Evolutionary conservation across 148 eudicot genomes (phyloP).

Genomic region (Pharnaceum exiguum): DNA sequence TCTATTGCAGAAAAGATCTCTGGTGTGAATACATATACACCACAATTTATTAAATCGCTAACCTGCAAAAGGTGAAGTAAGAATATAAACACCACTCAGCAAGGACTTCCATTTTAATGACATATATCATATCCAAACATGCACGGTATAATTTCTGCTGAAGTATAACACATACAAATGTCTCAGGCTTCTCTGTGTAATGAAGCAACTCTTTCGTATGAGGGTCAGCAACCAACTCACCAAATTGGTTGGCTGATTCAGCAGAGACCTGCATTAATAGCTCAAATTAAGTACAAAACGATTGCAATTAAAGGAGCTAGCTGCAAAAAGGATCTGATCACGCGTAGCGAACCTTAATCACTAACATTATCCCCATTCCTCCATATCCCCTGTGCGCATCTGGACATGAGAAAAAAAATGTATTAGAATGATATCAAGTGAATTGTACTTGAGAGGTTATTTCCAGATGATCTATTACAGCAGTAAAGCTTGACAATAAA

Average conservation of each 20-base stretch:
- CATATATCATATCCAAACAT: not conserved
- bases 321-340: slow-evolving; percentile 2
- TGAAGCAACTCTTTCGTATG: slow-evolving; percentile 78
- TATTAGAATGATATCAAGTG: not conserved
- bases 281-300: not conserved
- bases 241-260: slow-evolving; percentile 90
- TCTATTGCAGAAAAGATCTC: slow-evolving; percentile 60
- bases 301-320: not conserved
- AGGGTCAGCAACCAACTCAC: slow-evolving; percentile 89
- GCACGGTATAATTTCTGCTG: not conserved
- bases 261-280: slow-evolving; percentile 69
- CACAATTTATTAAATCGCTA: slow-evolving; percentile 84
- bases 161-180: slow-evolving; percentile 65
- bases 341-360: slow-evolving; percentile 60
- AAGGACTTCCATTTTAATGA: not conserved
- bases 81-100: slow-evolving; percentile 12
- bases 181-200: slow-evolving; percentile 96
- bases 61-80: no score
- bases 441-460: not conserved
- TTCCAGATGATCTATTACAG: not conserved
- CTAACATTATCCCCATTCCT: slow-evolving; percentile 87
- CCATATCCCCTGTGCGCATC: slow-evolving; percentile 77
- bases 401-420: slow-evolving; percentile 13
- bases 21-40: slow-evolving; percentile 82
- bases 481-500: not conserved